These are phyloP conservation scores for Pyrenophora seminiperda DNA, from an alignment of 2,329 filamentous ascomycete genomes.

Conservation along the genomic window DNA sequence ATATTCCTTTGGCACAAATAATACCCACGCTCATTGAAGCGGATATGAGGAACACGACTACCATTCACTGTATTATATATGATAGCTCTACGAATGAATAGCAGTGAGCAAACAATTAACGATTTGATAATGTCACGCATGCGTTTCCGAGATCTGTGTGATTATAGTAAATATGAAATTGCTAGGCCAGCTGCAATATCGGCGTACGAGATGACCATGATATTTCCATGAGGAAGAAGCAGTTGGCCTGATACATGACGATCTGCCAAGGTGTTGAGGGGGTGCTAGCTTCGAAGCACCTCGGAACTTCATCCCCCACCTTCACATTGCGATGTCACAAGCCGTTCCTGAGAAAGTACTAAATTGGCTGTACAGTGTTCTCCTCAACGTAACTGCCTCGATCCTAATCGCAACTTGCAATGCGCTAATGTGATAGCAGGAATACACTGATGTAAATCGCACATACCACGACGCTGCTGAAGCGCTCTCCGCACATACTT, in stretches of 20 bases:
- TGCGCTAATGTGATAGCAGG: conserved; percentile 56
- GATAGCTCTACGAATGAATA: conserved; percentile 12
- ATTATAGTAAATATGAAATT: background rate
- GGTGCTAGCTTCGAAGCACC: background rate
- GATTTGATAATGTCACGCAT: background rate
- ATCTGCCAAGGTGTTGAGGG: conserved; percentile 30
- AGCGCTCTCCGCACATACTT: conserved; percentile 76
- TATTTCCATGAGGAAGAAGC: background rate
- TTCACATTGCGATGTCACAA: conserved; percentile 4
- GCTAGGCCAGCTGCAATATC: background rate
- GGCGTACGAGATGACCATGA: background rate
- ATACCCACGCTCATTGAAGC: conserved; percentile 34
- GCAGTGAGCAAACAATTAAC: conserved; percentile 4
- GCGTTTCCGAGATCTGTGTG: background rate
- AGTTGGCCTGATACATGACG: background rate
- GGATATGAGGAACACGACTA: conserved; percentile 25
- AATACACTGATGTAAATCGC: conserved; percentile 91
- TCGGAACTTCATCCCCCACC: no score
- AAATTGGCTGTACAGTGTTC: conserved; percentile 92
- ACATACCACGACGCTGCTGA: conserved; percentile 91
- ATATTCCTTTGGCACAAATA: conserved; percentile 13
- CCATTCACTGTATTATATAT: conserved; percentile 23
- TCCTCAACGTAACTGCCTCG: conserved; percentile 58
- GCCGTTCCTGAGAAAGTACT: conserved; percentile 82
- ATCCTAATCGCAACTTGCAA: background rate